Evolutionary conservation across 192 early-diverging fungal genomes (phyloP).

Genomic region (Phycomyces nitens): DNA sequence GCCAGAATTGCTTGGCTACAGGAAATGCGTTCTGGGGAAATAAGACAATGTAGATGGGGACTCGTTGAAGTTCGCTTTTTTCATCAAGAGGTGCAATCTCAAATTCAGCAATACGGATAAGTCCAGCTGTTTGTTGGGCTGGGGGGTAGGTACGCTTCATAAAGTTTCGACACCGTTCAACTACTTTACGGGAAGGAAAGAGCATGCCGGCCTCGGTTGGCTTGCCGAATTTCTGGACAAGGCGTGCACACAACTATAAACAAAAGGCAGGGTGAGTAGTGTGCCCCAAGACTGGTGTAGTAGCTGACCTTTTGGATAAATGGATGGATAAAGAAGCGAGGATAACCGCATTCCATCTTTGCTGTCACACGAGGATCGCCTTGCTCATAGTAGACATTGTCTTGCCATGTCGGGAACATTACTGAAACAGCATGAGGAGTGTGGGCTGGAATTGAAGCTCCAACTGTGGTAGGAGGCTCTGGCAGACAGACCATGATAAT

Average conservation of each 20-base stretch:
- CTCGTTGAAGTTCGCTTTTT: slow-evolving; percentile 40
- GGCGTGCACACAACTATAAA: slow-evolving; percentile 29
- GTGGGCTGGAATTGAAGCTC: slow-evolving; percentile 72
- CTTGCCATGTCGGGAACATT: slow-evolving; percentile 82
- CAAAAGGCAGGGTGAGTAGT: neutral
- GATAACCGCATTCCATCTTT: slow-evolving; percentile 82
- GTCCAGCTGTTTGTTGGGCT: slow-evolving; percentile 20
- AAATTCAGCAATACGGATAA: slow-evolving; percentile 63
- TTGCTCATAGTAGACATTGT: slow-evolving; percentile 93
- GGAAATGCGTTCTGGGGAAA: slow-evolving; percentile 66
- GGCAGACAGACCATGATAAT: slow-evolving; percentile 16
- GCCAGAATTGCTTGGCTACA: slow-evolving; percentile 94
- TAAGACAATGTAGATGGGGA: slow-evolving; percentile 62
- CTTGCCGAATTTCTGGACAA: slow-evolving; percentile 63
- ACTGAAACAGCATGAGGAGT: slow-evolving; percentile 86
- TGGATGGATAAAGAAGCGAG: slow-evolving; percentile 87
- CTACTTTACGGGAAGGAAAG: slow-evolving; percentile 67
- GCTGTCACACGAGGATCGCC: slow-evolving; percentile 66
- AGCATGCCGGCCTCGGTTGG: slow-evolving; percentile 65
- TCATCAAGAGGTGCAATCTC: slow-evolving; percentile 45
- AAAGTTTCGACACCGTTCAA: slow-evolving; percentile 66
- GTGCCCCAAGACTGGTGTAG: neutral
- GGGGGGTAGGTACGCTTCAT: slow-evolving; percentile 46
- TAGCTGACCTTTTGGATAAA: slow-evolving; percentile 60
- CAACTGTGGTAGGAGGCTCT: slow-evolving; percentile 43